A percentile compares a stretch with the other conserved stretches of the same genome.
These are phyloP conservation scores for Colletotrichum abscissum DNA, from an alignment of 2,329 filamentous ascomycete genomes.

Conservation along the genomic window DNA sequence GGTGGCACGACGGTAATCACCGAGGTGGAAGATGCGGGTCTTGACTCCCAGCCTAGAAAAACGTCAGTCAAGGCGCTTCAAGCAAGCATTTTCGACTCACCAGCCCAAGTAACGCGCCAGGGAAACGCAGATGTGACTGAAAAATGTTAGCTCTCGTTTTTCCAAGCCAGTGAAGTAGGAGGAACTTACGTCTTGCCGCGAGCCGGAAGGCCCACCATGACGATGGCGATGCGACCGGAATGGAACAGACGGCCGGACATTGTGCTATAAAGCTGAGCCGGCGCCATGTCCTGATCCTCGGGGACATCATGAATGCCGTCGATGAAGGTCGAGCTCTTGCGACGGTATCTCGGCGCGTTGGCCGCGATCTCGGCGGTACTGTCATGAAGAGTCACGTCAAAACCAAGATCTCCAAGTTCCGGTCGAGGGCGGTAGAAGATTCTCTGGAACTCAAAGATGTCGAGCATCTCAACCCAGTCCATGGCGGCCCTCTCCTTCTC, in stretches of 20 bases:
- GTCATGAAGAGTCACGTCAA: constrained; percentile 41
- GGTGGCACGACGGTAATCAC: constrained; percentile 94
- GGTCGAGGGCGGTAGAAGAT: constrained; percentile 2
- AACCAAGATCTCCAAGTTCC: constrained; percentile 36
- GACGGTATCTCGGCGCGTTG: constrained; percentile 88
- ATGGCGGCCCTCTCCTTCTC: not conserved
- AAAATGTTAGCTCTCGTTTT: not conserved
- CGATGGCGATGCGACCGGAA: constrained; percentile 95
- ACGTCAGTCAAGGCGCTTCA: constrained; percentile 35
- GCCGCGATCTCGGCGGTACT: constrained; percentile 93
- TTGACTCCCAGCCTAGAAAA: constrained; percentile 86
- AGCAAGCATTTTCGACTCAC: constrained; percentile 53
- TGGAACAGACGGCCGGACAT: constrained; percentile 98
- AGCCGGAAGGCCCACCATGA: constrained; percentile 94
- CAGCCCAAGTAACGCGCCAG: constrained; percentile 94
- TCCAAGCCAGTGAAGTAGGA: not conserved
- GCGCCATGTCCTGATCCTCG: constrained; percentile 84
- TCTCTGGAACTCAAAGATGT: too few species aligned
- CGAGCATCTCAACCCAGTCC: not conserved
- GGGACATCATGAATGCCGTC: constrained; percentile 96
- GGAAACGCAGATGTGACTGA: constrained; percentile 92
- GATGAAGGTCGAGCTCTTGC: constrained; percentile 95
- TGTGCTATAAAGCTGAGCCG: constrained; percentile 97
- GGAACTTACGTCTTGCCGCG: constrained; percentile 87
- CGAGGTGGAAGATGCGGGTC: constrained; percentile 96